Evolutionary conservation across 495 filamentous ascomycete species (phyloP), one percentile per base, ranked within the genome.

Genomic region (Aspergillus sclerotiicarbonarius): DNA sequence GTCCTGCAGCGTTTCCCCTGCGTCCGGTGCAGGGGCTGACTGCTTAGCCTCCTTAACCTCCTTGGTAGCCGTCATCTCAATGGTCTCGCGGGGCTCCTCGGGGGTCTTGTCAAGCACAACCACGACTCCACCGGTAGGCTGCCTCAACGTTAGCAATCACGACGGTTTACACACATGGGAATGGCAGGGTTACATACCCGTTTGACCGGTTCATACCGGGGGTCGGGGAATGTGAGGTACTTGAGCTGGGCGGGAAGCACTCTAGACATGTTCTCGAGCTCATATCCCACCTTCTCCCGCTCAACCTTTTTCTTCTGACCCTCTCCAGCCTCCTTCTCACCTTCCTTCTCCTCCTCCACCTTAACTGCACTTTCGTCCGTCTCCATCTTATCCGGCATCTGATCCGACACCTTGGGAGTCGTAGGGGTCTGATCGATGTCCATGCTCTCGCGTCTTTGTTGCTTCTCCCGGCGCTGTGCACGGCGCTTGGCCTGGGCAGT

Each of bases 401-500:
- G 83, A 53, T 83, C 80, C 3, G 80, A 74, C 1, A 90, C 87
- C 68, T 91, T 92, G 8, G 90, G 86, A 1, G 90, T 88, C 1
- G 87, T 87, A 6, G 87, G 85, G 0, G 86, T 85, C 53, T 83
- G 81, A 65, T 97, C 93, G 49, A 93, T 83, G 63, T 95, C 90
- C 90, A 96, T 95, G 70, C 87, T 90, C 70, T 92, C 90, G 5
- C 77, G 77, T 18, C 87, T 82, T 45, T 88, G 84, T 61, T 90
- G 87, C 72, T 82, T 83, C 67, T 87, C 84, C 70, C 90, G 91
- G 54, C 81, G 80, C 67, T 84, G 80, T 31, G 93, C 93, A 21
- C 95, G 86, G 64, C 96, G 90, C 76, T 94, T 96, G 60, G 95
- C 95, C 73, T 98, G 94, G 4, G 91, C 91, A 6, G 95, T 99